Evolutionary conservation across 257 asterid genomes (phyloP), one percentile per base, ranked within the genome.

Genomic region (Jaltomata sinuosa): DNA sequence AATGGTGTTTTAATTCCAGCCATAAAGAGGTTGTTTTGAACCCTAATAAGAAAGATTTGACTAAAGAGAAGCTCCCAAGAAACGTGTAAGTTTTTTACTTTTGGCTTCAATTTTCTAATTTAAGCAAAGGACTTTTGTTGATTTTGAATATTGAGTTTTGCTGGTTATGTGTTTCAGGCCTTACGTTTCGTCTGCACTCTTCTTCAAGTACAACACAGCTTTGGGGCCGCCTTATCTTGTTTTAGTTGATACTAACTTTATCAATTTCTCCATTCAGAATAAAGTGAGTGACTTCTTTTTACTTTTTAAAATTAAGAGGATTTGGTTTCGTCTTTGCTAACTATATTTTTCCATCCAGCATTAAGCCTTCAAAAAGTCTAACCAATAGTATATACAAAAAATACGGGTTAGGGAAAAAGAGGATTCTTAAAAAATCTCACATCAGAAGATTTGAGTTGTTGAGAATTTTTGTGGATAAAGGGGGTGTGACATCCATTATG

Each of bases 201-300:
- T 87, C 89, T 95, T 95, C 93, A 88, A 84, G 89, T 88, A 97
- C 85, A 97, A 97, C 89, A 90, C 98, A 59, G 99, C 98, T 0
- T 83, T 97, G 89, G 99, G 98, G 38, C 99, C 98, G 11, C 99
- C 99, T 0, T 97, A 97, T 42, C 91, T 91, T 64, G 97, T 97
- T 83, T 84, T 97, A 89, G 96, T 97, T 32, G 99, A 97, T 91
- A 97, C 99, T 80, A 97, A 97, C 89, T 95, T 97, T 88, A 97
- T 97, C 83, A 97, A 97, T 88, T 93, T 93, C 92, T 97, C 99
- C 88, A 97, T 97, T 85, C 98, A 94, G 85, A 97, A 97, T 72
- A 97, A 97, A 85, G 99, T 95, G 85, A 88, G 97, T 88, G 53
- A 3, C 45, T 50, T 68, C 68, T 45, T 84, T 25, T 53, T 53